Percentiles rank a stretch among this genome's conserved stretches.
These are phyloP conservation scores for Talaromyces sp. DNA, from an alignment of 2,329 filamentous ascomycete species.

Conservation along the genomic window DNA sequence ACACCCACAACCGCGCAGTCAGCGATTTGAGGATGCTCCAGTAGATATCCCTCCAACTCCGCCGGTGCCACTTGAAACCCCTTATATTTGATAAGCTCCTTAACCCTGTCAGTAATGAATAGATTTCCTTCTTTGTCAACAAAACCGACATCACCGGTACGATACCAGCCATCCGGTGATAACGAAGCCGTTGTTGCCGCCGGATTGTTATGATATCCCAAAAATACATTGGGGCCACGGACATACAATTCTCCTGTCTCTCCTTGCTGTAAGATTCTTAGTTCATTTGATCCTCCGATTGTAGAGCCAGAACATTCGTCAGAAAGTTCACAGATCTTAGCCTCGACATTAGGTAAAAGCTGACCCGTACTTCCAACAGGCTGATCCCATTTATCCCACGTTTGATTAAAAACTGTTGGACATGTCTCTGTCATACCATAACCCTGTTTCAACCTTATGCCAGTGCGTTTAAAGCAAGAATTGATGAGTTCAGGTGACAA, in stretches of 20 bases:
- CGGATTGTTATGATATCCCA: slow-evolving; percentile 42
- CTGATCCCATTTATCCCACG: slow-evolving; percentile 28
- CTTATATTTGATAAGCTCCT: slow-evolving; percentile 46
- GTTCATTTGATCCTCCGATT: slow-evolving; percentile 21
- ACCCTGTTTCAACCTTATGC: slow-evolving; percentile 42
- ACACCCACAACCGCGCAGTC: slow-evolving; percentile 36
- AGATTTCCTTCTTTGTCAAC: slow-evolving; percentile 33
- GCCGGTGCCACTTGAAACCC: slow-evolving; percentile 42
- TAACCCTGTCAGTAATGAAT: slow-evolving; percentile 39
- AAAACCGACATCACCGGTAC: slow-evolving; percentile 47
- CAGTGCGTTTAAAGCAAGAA: slow-evolving; percentile 29
- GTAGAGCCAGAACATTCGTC: slow-evolving; percentile 14
- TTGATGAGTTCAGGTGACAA: slow-evolving; percentile 36
- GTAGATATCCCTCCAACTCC: slow-evolving; percentile 38
- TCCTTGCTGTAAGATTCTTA: slow-evolving; percentile 32
- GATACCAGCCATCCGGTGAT: slow-evolving; percentile 42
- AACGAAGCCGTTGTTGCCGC: slow-evolving; percentile 40
- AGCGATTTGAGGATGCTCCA: slow-evolving; percentile 37
- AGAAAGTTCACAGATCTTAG: slow-evolving; percentile 39
- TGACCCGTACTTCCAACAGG: slow-evolving; percentile 36
- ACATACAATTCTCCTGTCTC: slow-evolving; percentile 45
- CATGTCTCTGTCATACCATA: slow-evolving; percentile 50
- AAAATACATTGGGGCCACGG: slow-evolving; percentile 45
- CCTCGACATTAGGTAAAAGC: slow-evolving; percentile 41
- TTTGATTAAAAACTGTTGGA: slow-evolving; percentile 45